A percentile compares a stretch with the other conserved stretches of the same genome.
phyloP scores from a whole-genome alignment of 2,329 filamentous ascomycete genomes.

The Sphaerostilbella broomeana region DNA sequence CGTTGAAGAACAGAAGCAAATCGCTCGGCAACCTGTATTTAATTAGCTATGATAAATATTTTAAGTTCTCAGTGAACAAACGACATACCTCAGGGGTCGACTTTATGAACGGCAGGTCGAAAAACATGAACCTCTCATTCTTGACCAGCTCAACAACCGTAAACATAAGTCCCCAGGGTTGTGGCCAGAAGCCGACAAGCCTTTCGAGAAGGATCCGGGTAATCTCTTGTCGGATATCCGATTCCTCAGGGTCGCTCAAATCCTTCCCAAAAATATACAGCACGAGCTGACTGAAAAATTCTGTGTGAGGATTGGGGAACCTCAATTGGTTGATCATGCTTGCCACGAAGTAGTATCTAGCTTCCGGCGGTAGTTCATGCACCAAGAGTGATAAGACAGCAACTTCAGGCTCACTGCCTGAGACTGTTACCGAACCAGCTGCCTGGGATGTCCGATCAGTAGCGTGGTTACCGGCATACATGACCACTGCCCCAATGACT shows the following conservation, averaged over 20 bases:
- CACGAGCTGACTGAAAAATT: slow-evolving; percentile 84
- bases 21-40: slow-evolving; percentile 29
- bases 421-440: slow-evolving; percentile 48
- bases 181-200: slow-evolving; percentile 79
- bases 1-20: slow-evolving; percentile 31
- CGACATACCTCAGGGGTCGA: slow-evolving; percentile 72
- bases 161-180: slow-evolving; percentile 91
- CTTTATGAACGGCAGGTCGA: slow-evolving; percentile 88
- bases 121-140: slow-evolving; percentile 87
- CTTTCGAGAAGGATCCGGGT: slow-evolving; percentile 83
- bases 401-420: slow-evolving; percentile 47
- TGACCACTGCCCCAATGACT: slow-evolving; percentile 74
- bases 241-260: slow-evolving; percentile 65
- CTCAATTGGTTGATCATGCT: slow-evolving; percentile 89
- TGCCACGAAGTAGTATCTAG: slow-evolving; percentile 75
- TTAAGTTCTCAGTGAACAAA: too few species aligned
- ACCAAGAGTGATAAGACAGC: slow-evolving; percentile 70
- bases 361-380: slow-evolving; percentile 67
- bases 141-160: slow-evolving; percentile 85
- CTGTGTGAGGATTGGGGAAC: slow-evolving; percentile 81
- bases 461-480: slow-evolving; percentile 72
- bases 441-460: slow-evolving; percentile 53
- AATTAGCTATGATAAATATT: too few species aligned
- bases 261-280: slow-evolving; percentile 80
- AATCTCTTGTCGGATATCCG: slow-evolving; percentile 82